Conservation (phyloP, 2,329 filamentous ascomycete genomes). For the Boeremia lycopersici region DNA sequence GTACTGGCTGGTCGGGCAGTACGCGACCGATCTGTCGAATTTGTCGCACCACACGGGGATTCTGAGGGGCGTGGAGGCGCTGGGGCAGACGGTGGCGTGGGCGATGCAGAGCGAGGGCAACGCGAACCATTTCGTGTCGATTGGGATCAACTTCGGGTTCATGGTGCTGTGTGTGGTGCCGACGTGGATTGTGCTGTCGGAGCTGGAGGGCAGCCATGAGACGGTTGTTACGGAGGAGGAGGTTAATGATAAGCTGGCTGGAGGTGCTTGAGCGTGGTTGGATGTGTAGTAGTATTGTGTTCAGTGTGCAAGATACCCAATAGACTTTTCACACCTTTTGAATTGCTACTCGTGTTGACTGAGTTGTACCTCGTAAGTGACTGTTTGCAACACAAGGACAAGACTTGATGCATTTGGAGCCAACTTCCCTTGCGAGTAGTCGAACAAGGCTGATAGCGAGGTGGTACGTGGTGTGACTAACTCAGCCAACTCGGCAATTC, state of each 20-base stretch:
- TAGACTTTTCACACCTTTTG: not conserved
- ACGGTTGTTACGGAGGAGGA: slow-evolving; percentile 29
- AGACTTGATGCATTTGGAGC: too few species aligned
- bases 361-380: too few species aligned
- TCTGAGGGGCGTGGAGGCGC: slow-evolving; percentile 42
- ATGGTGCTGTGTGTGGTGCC: slow-evolving; percentile 39
- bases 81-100: slow-evolving; percentile 46
- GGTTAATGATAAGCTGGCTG: slow-evolving; percentile 15
- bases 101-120: slow-evolving; percentile 46
- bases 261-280: not conserved
- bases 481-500: too few species aligned
- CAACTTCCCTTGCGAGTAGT: too few species aligned
- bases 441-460: too few species aligned
- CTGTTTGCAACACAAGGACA: too few species aligned
- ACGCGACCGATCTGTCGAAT: slow-evolving; percentile 40
- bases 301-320: slow-evolving; percentile 11
- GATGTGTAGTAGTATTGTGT: not conserved
- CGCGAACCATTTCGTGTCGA: slow-evolving; percentile 46
- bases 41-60: slow-evolving; percentile 45
- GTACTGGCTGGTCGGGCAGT: slow-evolving; percentile 47
- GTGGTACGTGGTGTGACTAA: too few species aligned
- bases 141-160: slow-evolving; percentile 45
- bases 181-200: slow-evolving; percentile 43
- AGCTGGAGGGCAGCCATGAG: slow-evolving; percentile 41
- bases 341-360: not conserved